Conservation (phyloP, 2,329 filamentous ascomycete species). For the Paecilomyces dactylethromorphus region DNA sequence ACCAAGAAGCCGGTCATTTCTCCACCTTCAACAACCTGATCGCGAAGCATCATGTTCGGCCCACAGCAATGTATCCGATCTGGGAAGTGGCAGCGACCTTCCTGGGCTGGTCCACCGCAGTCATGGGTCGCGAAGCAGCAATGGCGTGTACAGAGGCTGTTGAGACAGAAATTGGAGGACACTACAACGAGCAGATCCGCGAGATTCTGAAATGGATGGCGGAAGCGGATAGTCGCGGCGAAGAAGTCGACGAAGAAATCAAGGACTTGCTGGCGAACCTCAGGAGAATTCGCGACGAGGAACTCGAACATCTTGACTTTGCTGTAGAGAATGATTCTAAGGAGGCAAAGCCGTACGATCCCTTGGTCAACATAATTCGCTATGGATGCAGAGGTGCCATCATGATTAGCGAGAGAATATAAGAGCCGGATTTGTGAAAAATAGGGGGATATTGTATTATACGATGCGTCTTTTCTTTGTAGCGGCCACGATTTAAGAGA, state of each 20-base stretch:
- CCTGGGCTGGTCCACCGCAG: slow-evolving; percentile 81
- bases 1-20: slow-evolving; percentile 87
- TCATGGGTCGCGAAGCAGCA: slow-evolving; percentile 85
- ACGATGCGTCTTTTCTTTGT: background rate
- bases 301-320: slow-evolving; percentile 93
- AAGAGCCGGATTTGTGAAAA: slow-evolving; percentile 4
- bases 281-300: slow-evolving; percentile 83
- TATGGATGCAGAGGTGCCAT: slow-evolving; percentile 90
- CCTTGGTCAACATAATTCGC: slow-evolving; percentile 79
- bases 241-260: slow-evolving; percentile 74
- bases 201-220: slow-evolving; percentile 73
- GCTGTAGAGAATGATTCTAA: slow-evolving; percentile 90
- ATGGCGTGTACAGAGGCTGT: slow-evolving; percentile 99
- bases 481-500: background rate
- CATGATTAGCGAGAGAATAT: slow-evolving; percentile 62
- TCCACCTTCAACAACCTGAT: slow-evolving; percentile 77
- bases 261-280: slow-evolving; percentile 65
- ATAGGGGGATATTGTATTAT: background rate
- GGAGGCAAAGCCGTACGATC: slow-evolving; percentile 80
- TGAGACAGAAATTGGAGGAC: slow-evolving; percentile 92
- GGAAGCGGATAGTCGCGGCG: slow-evolving; percentile 68
- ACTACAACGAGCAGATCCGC: slow-evolving; percentile 91
- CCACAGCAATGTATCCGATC: slow-evolving; percentile 84
- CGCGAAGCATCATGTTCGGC: slow-evolving; percentile 79
- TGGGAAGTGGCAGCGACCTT: slow-evolving; percentile 77